Base-by-base conservation (phyloP, 2,329 filamentous ascomycete genomes). In the Aspergillus vadensis region DNA sequence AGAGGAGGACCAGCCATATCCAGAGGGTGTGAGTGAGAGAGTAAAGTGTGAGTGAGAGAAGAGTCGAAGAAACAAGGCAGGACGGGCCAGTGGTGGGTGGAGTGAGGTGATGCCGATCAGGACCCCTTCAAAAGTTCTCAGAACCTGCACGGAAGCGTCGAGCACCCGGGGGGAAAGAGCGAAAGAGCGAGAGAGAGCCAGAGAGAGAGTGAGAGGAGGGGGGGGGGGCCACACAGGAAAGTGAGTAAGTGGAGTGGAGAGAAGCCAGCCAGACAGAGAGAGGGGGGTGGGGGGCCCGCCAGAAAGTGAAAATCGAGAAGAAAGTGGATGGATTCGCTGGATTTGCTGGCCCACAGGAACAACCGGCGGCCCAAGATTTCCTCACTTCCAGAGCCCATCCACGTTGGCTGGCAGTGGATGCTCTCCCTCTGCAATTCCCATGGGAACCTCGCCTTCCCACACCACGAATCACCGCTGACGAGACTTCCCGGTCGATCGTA, bases 131-230 rank as follows among this genome's bases (percentile, higher is more conserved):
- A 50, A 38, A 57, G 32, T 59, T 59, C 53, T 52, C 15, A 51
- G 57, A 60, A 57, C 57, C 60, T 63, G 61, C 58, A 63, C 61
- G 61, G 61, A 63, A 63, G 58, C 61, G 61, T 63, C 61, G 50
- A 60, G 60, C 53, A 50, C 32, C 41, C 49, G 58, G 50, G 57
- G 58, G 57, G 57, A 53, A 48, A 19, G 25, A 27, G 41, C 23
- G 27, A 30, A 10, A 10, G 27, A 19, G 17, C 23, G 41, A 36
- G 27, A 32, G 39, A 15, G 23, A 48, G 21, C 6, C 5, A 30
- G 44, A 49, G 23, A 27, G 6, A 27, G 23, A 49, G 19, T 2
- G 6, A 15, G 44, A 17, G 43, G 43, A 10, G 14, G 21, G 43
- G 10, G 21, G 44, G 44, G 3, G 44, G 8, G 23, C 23, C 25